Conservation (phyloP, 2,329 filamentous ascomycete genomes). For the Kalaharituber pfeilii region DNA sequence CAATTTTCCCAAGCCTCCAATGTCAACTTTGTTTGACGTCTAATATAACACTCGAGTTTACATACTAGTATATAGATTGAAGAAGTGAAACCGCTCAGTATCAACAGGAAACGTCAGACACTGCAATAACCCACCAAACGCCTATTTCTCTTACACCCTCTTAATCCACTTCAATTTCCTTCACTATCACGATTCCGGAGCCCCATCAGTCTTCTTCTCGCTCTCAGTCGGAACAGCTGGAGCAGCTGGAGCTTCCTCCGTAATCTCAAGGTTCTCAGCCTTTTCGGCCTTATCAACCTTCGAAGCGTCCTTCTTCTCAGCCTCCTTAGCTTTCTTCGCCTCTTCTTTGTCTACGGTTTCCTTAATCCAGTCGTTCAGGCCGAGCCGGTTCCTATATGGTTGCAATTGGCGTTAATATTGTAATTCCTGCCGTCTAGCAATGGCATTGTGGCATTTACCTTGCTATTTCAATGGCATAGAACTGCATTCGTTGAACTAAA, state of each 20-base stretch:
- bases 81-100: no score
- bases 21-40: no score
- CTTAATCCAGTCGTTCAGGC: slow-evolving; percentile 94
- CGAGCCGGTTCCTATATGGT: slow-evolving; percentile 50
- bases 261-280: neutral
- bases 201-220: neutral
- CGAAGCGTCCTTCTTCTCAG: neutral
- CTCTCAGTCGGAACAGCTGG: neutral
- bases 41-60: no score
- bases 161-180: no score
- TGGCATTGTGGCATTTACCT: slow-evolving; percentile 34
- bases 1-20: no score
- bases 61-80: no score
- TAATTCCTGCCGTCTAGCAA: neutral
- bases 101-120: no score
- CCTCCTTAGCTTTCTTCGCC: slow-evolving; percentile 2
- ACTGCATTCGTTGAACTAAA: slow-evolving; percentile 42
- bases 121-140: no score
- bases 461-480: slow-evolving; percentile 61
- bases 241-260: neutral
- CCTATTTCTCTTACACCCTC: no score
- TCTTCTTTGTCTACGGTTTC: slow-evolving; percentile 48
- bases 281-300: neutral
- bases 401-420: neutral
- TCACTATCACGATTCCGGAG: neutral